These are phyloP conservation scores for Xylaria intraflava DNA, from an alignment of 495 filamentous ascomycete genomes.

Conservation along the genomic window DNA sequence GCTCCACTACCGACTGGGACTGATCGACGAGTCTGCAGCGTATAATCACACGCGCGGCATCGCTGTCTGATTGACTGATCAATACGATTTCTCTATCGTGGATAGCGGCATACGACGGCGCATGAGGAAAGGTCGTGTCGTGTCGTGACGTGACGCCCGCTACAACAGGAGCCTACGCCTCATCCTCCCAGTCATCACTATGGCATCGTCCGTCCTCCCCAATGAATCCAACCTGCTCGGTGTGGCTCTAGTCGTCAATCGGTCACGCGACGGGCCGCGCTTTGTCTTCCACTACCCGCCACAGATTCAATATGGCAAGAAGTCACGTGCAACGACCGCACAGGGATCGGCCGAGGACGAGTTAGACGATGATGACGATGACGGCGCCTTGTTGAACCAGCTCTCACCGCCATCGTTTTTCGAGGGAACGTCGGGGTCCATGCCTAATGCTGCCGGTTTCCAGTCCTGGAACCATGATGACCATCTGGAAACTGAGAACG, in stretches of 20 bases:
- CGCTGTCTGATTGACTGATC: background rate
- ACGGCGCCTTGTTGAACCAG: conserved; percentile 34
- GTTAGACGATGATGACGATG: conserved; percentile 40
- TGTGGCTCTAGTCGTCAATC: conserved; percentile 74
- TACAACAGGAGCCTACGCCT: background rate
- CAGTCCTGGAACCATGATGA: conserved; percentile 53
- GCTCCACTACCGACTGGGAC: background rate
- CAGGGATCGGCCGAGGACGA: conserved; percentile 29
- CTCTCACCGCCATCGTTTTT: conserved; percentile 19
- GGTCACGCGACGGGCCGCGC: conserved; percentile 70
- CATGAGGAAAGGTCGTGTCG: background rate
- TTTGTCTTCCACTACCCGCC: conserved; percentile 90
- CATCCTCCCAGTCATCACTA: conserved; percentile 8
- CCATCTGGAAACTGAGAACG: conserved; percentile 44
- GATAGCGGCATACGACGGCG: background rate
- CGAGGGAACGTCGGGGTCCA: conserved; percentile 29
- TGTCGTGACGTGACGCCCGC: conserved; percentile 3
- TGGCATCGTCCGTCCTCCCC: conserved; percentile 42
- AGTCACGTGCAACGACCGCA: conserved; percentile 19
- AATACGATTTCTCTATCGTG: background rate
- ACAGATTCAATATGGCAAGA: conserved; percentile 21
- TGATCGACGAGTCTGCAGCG: background rate
- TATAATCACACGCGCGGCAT: background rate
- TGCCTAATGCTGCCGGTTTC: conserved; percentile 30
- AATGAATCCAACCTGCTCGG: conserved; percentile 55